These are phyloP conservation scores for Trichoderma breve DNA, from an alignment of 2,329 filamentous ascomycete species.

Conservation along the genomic window DNA sequence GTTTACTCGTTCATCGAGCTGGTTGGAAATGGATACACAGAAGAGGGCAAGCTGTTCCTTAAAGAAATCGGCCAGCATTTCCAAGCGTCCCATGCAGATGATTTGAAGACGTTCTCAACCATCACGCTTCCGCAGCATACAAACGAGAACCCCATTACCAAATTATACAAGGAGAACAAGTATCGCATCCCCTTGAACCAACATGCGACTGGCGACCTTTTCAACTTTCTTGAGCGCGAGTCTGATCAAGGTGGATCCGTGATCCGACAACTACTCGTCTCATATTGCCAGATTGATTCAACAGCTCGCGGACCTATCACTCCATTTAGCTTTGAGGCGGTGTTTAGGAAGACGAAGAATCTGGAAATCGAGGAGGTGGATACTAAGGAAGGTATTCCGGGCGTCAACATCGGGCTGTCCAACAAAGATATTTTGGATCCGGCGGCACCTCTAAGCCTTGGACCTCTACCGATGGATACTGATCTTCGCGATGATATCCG, in stretches of 20 bases:
- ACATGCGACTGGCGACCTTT: conserved; percentile 76
- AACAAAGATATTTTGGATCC: conserved; percentile 61
- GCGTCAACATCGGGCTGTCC: conserved; percentile 59
- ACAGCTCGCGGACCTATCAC: conserved; percentile 62
- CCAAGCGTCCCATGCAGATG: conserved; percentile 73
- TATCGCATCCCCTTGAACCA: conserved; percentile 89
- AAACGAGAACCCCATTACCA: conserved; percentile 71
- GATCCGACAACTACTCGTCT: conserved; percentile 69
- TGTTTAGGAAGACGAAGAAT: conserved; percentile 56
- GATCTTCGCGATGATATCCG: conserved; percentile 83
- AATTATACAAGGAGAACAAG: conserved; percentile 79
- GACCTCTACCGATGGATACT: conserved; percentile 77
- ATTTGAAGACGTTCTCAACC: conserved; percentile 71
- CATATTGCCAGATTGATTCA: conserved; percentile 57
- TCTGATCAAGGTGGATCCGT: conserved; percentile 75
- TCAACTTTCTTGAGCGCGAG: conserved; percentile 88
- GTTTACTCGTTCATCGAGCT: conserved; percentile 89
- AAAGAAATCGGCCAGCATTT: conserved; percentile 66
- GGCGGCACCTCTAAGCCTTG: conserved; percentile 65
- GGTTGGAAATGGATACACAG: conserved; percentile 66
- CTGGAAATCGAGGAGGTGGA: conserved; percentile 63
- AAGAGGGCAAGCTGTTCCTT: conserved; percentile 73
- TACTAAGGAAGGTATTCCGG: conserved; percentile 63
- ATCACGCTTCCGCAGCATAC: conserved; percentile 77
- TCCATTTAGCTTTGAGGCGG: conserved; percentile 61